Conservation (phyloP, 805 yeast genomes). For the Metschnikowia bowlesiae region DNA sequence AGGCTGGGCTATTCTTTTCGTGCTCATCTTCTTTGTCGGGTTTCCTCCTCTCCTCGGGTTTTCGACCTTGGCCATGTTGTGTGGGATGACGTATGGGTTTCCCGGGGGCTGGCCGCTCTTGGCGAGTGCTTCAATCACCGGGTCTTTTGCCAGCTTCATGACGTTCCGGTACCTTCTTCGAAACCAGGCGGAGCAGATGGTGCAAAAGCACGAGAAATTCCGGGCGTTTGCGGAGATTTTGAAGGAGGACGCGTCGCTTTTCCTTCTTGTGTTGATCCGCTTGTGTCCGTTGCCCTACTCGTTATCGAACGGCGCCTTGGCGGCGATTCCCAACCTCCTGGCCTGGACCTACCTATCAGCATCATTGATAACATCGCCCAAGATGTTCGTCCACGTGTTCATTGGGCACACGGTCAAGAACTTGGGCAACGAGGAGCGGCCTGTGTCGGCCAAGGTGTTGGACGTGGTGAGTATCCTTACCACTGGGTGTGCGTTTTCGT, state of each 20-base stretch:
- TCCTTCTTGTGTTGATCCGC: slow-evolving; percentile 66
- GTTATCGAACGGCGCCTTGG: slow-evolving; percentile 85
- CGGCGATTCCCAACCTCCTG: slow-evolving; percentile 76
- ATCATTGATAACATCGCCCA: slow-evolving; percentile 74
- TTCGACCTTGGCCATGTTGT: slow-evolving; percentile 56
- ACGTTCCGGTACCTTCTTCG: slow-evolving; percentile 57
- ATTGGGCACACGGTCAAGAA: slow-evolving; percentile 71
- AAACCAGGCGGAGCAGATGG: slow-evolving; percentile 54
- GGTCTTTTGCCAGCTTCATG: slow-evolving; percentile 72
- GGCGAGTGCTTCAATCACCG: slow-evolving; percentile 62
- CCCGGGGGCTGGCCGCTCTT: slow-evolving; percentile 74
- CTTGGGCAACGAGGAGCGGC: slow-evolving; percentile 54
- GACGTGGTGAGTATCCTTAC: slow-evolving; percentile 59
- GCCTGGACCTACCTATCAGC: slow-evolving; percentile 63
- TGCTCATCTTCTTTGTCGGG: slow-evolving; percentile 58
- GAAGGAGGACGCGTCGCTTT: slow-evolving; percentile 59
- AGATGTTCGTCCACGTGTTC: slow-evolving; percentile 68
- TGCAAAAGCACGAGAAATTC: slow-evolving; percentile 59
- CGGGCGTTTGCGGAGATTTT: slow-evolving; percentile 71
- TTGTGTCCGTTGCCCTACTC: slow-evolving; percentile 93
- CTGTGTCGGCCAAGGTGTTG: slow-evolving; percentile 48
- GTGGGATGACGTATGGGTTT: slow-evolving; percentile 83
- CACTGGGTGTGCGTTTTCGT: slow-evolving; percentile 50
- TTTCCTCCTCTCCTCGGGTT: slow-evolving; percentile 93
- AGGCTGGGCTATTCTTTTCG: slow-evolving; percentile 46